Evolutionary conservation across 768 basidiomycete species (phyloP), one percentile per base, ranked within the genome.

Genomic region (Mycena leptocephala): DNA sequence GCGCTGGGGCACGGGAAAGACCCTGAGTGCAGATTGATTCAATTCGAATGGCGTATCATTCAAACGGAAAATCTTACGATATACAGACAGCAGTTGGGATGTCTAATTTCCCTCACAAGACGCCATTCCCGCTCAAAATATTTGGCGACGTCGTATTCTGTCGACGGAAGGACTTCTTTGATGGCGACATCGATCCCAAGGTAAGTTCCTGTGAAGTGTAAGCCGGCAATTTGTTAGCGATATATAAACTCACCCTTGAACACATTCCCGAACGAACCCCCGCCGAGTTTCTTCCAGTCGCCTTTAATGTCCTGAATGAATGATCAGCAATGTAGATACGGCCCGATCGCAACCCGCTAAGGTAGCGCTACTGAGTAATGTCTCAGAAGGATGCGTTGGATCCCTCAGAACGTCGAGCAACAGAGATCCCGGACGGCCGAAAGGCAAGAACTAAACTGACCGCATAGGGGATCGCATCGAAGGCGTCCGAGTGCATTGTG

Each of bases 41-140:
- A 98, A n/a, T n/a, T n/a, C n/a, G 95, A 81, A 97, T 97, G 11
- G 96, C 95, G 85, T 97, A 90, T 51, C 95, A 87, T 97, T 95
- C 81, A 92, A 90, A 72, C 41, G 1, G n/a, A 14, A n/a, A 32
- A 39, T 51, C 66, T n/a, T 48, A 76, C 74, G 43, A 74, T 69
- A 35, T 70, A 76, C 16, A 55, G 70, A 67, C 41, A 22, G 51
- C 77, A 41, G 75, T 37, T 77, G 14, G 78, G 76, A 69, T 68
- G 43, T 24, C 26, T 41, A 0, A 79, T 85, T 75, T 81, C 91
- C 89, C 96, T 96, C 97, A 99, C 98, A 33, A 99, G 91, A 35
- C 96, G 91, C 96, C 97, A 98, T 89, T 99, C 98, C n/a, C 98
- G 92, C 81, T 98, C 96, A 83, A 99, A 98, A 87, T 99, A 99